A percentile compares a stretch with the other conserved stretches of the same genome.
phyloP scores from a whole-genome alignment of 129 eudicot species.

The Artemisia argyi region DNA sequence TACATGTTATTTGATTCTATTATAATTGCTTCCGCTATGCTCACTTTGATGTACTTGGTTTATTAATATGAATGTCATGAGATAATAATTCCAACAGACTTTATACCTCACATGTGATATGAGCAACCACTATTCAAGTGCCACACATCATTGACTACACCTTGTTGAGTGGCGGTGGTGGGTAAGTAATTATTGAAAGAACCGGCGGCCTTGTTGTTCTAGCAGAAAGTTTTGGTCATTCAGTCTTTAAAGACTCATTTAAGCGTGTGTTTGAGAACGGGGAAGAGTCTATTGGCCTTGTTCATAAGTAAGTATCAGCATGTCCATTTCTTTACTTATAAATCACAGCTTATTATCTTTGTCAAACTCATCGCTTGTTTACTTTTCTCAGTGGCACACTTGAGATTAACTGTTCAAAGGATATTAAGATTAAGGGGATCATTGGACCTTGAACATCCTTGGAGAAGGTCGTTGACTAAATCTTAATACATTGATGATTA shows the following conservation, averaged over 20 bases:
- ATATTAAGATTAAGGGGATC: constrained; percentile 81
- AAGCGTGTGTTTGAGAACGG: constrained; percentile 88
- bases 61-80: no score
- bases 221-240: constrained; percentile 96
- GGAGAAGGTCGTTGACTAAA: constrained; percentile 69
- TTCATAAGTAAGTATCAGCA: constrained; percentile 71
- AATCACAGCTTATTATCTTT: not conserved
- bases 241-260: constrained; percentile 93
- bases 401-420: constrained; percentile 90
- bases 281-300: constrained; percentile 88
- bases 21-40: no score
- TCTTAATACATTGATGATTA: not conserved
- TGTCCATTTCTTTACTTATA: not conserved
- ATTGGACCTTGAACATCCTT: constrained; percentile 94
- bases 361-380: constrained; percentile 21
- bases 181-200: constrained; percentile 74
- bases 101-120: no score
- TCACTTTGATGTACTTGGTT: no score
- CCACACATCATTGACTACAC: no score
- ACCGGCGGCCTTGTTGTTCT: constrained; percentile 68
- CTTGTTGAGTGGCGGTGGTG: no score
- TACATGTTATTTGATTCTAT: no score
- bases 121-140: no score
- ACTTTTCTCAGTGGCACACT: constrained; percentile 68
- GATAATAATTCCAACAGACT: no score